Percentiles rank a stretch among this genome's conserved stretches.
These are phyloP conservation scores for Fusarium cyanostomum DNA, from an alignment of 2,329 filamentous ascomycete species.

Conservation along the genomic window DNA sequence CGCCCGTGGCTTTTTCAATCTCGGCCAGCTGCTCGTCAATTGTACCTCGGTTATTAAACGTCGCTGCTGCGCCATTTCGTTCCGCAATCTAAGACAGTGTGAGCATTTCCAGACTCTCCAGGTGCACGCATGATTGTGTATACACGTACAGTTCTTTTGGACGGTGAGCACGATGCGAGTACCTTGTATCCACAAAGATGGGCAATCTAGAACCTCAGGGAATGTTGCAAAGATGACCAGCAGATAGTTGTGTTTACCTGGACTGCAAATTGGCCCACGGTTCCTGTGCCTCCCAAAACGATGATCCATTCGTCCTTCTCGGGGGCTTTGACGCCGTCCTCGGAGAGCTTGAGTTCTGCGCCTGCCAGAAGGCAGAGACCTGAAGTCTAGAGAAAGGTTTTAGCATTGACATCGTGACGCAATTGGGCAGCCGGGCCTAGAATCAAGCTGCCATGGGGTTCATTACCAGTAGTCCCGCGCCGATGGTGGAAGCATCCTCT, in stretches of 20 bases:
- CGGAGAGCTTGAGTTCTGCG: slow-evolving; percentile 37
- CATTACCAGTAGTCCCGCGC: slow-evolving; percentile 48
- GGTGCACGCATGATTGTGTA: no score
- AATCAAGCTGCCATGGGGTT: no score
- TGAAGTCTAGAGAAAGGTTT: slow-evolving; percentile 43
- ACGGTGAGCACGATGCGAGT: slow-evolving; percentile 48
- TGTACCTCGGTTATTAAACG: slow-evolving; percentile 44
- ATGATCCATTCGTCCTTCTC: slow-evolving; percentile 49
- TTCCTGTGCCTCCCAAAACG: slow-evolving; percentile 48
- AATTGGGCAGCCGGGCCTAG: no score
- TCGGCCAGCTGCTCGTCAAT: slow-evolving; percentile 45
- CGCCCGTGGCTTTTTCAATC: slow-evolving; percentile 46
- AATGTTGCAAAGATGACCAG: rapidly evolving
- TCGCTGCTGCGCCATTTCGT: slow-evolving; percentile 46
- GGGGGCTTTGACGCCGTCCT: slow-evolving; percentile 8
- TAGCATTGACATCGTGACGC: background rate
- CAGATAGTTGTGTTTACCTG: slow-evolving; percentile 33
- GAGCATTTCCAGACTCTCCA: background rate
- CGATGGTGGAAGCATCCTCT: slow-evolving; percentile 48
- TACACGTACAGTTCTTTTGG: slow-evolving; percentile 38
- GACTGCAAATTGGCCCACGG: slow-evolving; percentile 48
- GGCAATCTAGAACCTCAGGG: slow-evolving; percentile 41
- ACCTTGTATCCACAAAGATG: slow-evolving; percentile 50
- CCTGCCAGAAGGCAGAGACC: slow-evolving; percentile 46
- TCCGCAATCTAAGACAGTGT: slow-evolving; percentile 35